These are phyloP conservation scores for Lentinula sp. DNA, from an alignment of 768 basidiomycete species.

Conservation along the genomic window DNA sequence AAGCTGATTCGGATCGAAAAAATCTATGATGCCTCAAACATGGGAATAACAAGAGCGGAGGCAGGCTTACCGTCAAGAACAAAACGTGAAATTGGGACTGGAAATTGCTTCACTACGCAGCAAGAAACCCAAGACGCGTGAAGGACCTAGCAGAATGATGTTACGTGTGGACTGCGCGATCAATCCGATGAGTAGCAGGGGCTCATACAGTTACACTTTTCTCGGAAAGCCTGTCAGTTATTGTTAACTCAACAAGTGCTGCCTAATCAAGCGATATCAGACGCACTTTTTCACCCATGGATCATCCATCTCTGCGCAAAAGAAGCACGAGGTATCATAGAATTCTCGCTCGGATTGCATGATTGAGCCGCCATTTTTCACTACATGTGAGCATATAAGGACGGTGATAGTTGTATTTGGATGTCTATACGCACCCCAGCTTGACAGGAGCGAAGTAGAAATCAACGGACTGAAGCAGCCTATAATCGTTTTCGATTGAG, in stretches of 20 bases:
- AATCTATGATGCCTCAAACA: background rate
- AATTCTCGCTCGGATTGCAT: constrained; percentile 2
- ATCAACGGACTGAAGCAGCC: constrained; percentile 1
- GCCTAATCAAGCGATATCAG: background rate
- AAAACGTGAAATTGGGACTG: background rate
- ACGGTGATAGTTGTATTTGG: background rate
- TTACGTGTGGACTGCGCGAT: background rate
- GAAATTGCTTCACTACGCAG: background rate
- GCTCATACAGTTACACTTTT: background rate
- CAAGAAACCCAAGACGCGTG: background rate
- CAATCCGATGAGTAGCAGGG: background rate
- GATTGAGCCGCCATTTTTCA: background rate
- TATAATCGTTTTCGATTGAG: background rate
- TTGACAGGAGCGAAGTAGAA: background rate
- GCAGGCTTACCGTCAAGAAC: constrained; percentile 2
- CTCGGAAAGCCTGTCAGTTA: background rate
- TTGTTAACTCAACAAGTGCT: background rate
- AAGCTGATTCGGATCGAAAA: background rate
- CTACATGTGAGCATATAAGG: background rate
- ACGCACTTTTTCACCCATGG: constrained; percentile 1
- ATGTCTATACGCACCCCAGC: background rate
- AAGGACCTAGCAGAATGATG: background rate
- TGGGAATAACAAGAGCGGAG: background rate
- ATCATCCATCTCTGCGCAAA: constrained; percentile 1
- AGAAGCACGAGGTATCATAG: background rate